Evolutionary conservation across 352 stramenopile species (phyloP).

Genomic region (Aphanomyces euteiches): DNA sequence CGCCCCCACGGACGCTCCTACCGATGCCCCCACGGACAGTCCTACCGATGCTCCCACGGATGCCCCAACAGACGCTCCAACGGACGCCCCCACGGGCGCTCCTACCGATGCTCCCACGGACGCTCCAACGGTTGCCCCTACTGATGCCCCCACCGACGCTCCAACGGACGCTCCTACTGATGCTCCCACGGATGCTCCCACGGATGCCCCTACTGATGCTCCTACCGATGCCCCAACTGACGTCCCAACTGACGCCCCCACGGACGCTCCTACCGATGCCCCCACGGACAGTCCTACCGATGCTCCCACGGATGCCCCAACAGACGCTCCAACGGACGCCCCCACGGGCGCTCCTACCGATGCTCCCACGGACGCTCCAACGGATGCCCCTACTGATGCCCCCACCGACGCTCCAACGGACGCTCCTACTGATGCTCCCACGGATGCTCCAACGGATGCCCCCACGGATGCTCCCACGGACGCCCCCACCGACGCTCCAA

Average conservation of each 20-base stretch:
- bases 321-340: too few species aligned
- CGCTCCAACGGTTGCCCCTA: constrained; percentile 3
- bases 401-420: too few species aligned
- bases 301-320: too few species aligned
- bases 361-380: not conserved
- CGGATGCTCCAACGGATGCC: too few species aligned
- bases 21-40: too few species aligned
- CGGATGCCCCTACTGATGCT: not conserved
- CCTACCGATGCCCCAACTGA: constrained; percentile 4
- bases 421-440: too few species aligned
- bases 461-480: too few species aligned
- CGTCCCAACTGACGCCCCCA: too few species aligned
- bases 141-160: not conserved
- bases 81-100: not conserved
- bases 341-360: not conserved
- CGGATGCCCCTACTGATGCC: not conserved
- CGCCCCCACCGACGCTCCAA: too few species aligned
- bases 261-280: too few species aligned
- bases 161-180: not conserved
- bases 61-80: not conserved
- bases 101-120: not conserved
- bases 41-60: not conserved
- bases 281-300: too few species aligned
- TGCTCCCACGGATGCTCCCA: not conserved
- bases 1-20: too few species aligned